Evolutionary conservation across 1,284 basidiomycete species (phyloP), one percentile per base, ranked within the genome.

Genomic region (Porogramme epimiltina): DNA sequence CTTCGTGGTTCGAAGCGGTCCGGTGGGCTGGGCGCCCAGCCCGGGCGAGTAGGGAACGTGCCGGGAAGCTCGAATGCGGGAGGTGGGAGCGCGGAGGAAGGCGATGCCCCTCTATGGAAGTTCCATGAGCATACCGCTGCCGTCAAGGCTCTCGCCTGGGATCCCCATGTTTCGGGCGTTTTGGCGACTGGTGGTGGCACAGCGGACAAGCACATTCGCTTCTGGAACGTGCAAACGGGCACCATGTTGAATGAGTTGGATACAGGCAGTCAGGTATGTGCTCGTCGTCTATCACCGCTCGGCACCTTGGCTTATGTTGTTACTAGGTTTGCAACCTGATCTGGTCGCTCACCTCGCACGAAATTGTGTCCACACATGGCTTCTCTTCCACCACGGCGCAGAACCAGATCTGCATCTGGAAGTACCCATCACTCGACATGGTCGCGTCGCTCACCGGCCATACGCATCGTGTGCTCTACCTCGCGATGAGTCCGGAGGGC

Each of bases 321-420:
- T 15, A 3, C 34, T 60, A 95, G 91, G 95, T 99, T 36, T 98
- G 96, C 76, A 98, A 98, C 71, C 82, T 98, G 45, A 92, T 94
- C 60, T 98, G 95, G 95, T 96, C 93, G 4, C 78, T 91, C 49
- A 97, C 92, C 22, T 95, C 95, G 16, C 96, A 98, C 66, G 96
- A 99, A 72, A 82, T 99, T 31, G 95, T 99, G 28, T 97, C 94
- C 13, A 99, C 96, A 2, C 96, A 99, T 65, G 96, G 97, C 1
- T 99, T 95, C 75, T 96, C 93, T 19, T 91, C 88, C 5, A 94
- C 93, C 2, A 87, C 91, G 0, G 87, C 95, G 4, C 95, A 98
- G 70, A 98, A 99, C 71, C 96, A 99, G 71, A 96, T 99, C 50
- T 95, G 94, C 66, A 92, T 99, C 59, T 99, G 96, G 96, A 90